Evolutionary conservation across 345 rosid genomes (phyloP).

Genomic region (Rhizophora mangle): DNA sequence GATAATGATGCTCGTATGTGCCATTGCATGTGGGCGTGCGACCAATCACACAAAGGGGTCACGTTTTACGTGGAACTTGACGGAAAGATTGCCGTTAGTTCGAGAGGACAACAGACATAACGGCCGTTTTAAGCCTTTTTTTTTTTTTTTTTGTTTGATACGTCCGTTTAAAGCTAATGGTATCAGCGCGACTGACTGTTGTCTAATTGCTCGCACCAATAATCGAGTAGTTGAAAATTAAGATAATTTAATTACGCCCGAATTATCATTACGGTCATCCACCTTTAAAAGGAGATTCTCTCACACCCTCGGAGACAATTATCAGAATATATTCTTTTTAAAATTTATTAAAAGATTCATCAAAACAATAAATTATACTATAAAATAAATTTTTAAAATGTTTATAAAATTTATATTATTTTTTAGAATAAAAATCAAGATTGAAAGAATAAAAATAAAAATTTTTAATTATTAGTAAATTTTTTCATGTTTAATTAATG

Average conservation of each 20-base stretch:
- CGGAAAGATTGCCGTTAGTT: conserved; percentile 23
- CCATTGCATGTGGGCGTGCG: neutral
- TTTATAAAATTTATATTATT: too few relatives aligned
- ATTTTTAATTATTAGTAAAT: too few relatives aligned
- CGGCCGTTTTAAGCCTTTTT: conserved; percentile 27
- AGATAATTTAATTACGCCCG: too few relatives aligned
- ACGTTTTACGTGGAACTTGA: conserved; percentile 24
- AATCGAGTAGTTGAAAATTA: too few relatives aligned
- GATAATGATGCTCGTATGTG: conserved; percentile 10
- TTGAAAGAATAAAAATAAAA: too few relatives aligned
- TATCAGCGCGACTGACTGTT: conserved; percentile 22
- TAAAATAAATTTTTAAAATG: neutral
- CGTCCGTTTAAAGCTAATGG: conserved; percentile 24
- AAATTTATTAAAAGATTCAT: too few relatives aligned
- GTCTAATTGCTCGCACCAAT: neutral
- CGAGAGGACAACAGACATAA: conserved; percentile 9
- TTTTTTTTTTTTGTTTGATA: too few relatives aligned
- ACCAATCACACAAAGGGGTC: neutral
- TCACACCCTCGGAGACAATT: neutral
- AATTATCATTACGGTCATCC: too few relatives aligned
- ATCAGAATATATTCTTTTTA: neutral
- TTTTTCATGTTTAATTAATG: too few relatives aligned
- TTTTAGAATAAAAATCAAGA: too few relatives aligned
- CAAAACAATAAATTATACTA: neutral
- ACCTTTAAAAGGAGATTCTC: conserved; percentile 21